These are phyloP conservation scores for Capsella rubella DNA, from an alignment of 441 rosid species.

Conservation along the genomic window DNA sequence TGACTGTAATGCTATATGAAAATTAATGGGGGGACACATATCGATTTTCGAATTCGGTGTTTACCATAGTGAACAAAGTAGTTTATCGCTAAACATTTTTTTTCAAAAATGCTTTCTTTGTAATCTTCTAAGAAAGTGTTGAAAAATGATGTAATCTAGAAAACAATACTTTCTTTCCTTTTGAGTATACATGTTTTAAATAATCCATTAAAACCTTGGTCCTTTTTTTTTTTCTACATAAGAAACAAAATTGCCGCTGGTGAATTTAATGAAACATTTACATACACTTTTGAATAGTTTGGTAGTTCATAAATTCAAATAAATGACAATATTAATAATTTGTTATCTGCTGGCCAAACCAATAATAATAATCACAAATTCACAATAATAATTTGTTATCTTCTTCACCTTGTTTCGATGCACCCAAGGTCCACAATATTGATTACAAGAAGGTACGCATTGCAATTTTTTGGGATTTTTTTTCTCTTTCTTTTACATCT, in stretches of 20 bases:
- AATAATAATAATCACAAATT: too few relatives aligned
- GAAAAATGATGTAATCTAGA: background rate
- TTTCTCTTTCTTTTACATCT: background rate
- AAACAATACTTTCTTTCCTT: background rate
- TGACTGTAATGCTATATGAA: too few relatives aligned
- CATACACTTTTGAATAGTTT: conserved; percentile 31
- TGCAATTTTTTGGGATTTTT: conserved; percentile 9
- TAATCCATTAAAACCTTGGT: background rate
- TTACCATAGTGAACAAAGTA: too few relatives aligned
- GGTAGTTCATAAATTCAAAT: conserved; percentile 43
- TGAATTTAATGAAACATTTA: conserved; percentile 43
- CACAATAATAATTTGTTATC: conserved; percentile 24
- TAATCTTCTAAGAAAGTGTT: too few relatives aligned
- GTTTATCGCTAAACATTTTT: too few relatives aligned
- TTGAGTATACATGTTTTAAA: background rate
- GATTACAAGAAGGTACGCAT: conserved; percentile 14
- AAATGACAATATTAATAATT: conserved; percentile 29
- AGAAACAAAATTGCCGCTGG: conserved; percentile 40
- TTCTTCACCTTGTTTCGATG: conserved; percentile 33
- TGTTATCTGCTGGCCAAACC: conserved; percentile 4
- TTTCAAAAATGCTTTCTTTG: too few relatives aligned
- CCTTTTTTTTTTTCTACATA: background rate
- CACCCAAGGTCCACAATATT: conserved; percentile 40
- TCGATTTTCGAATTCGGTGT: too few relatives aligned
- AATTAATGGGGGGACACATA: too few relatives aligned